Base-by-base conservation (phyloP, 305 asterid species). In the Fraxinus albicans region DNA sequence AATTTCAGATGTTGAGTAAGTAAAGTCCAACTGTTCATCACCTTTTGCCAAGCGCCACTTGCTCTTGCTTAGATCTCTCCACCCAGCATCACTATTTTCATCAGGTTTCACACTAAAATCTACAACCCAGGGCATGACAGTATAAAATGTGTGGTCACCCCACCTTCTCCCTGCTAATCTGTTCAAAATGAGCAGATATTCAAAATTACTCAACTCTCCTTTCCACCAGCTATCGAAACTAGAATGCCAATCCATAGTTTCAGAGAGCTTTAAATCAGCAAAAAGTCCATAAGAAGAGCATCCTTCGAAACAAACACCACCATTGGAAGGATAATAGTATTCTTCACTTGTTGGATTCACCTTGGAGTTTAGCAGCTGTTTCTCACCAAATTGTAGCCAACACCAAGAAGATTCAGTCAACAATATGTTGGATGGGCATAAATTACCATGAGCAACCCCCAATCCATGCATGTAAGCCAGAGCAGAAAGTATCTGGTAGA, bases 31-130 rank as follows among this genome's bases (percentile, higher is more conserved):
- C 88, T 95, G 99, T 73, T 97, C 99, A 70, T 97, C 99, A 55
- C 99, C 99, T 88, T 95, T 97, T 53, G 98, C 98, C 92, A 97
- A 87, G 85, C 94, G 97, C 99, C 98, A 97, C 89, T 97, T 97
- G 91, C 98, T 97, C 92, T 91, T 95, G 86, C 91, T 94, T 81
- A 97, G 89, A 88, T 95, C 97, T 88, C 99, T 88, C 99, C 99
- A 97, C 17, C 99, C 98, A 82, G 80, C 65, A 73, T 87, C 88
- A 82, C 83, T 90, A 81, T 86, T 87, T 88, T 92, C 97, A 85
- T 93, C 91, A 80, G 98, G 98, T 80, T 90, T 91, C 69, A 88
- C 91, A 82, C 94, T 92, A 84, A 97, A 97, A 90, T 97, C 98
- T 79, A 91, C 86, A 65, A 97, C 94, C 99, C 99, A 97, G 69